Evolutionary conservation across 805 yeast genomes (phyloP).

Genomic region (Metschnikowia dekortorum): DNA sequence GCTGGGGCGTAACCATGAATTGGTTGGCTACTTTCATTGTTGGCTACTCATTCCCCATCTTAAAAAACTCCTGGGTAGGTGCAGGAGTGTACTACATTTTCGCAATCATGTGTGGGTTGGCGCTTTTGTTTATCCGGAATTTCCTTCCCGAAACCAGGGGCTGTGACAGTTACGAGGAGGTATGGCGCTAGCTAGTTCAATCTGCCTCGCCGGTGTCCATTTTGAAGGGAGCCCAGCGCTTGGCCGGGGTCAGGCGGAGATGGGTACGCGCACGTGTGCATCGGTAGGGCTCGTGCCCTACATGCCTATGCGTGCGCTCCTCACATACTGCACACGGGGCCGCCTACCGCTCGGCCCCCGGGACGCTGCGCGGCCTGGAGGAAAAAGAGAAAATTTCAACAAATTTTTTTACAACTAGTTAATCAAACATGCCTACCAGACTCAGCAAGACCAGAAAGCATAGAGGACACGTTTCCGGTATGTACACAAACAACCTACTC

Average conservation of each 20-base stretch:
- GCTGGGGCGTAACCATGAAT: slow-evolving; percentile 86
- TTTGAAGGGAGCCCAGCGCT: not conserved
- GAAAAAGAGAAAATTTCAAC: slow-evolving; percentile 13
- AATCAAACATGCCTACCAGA: slow-evolving; percentile 88
- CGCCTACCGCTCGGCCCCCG: slow-evolving; percentile 5
- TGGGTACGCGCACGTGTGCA: slow-evolving; percentile 12
- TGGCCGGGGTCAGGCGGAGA: not conserved
- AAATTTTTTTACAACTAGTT: slow-evolving; percentile 12
- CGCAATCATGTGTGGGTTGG: slow-evolving; percentile 50
- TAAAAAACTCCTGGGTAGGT: slow-evolving; percentile 57
- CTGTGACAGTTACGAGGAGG: slow-evolving; percentile 54
- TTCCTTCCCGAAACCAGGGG: slow-evolving; percentile 78
- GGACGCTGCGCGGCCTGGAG: slow-evolving; percentile 8
- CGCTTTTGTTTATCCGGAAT: slow-evolving; percentile 43
- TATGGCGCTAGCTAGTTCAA: slow-evolving; percentile 44
- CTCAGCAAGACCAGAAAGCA: slow-evolving; percentile 99
- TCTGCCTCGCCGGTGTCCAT: too few relatives aligned
- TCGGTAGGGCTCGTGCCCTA: slow-evolving; percentile 10
- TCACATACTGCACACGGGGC: not conserved
- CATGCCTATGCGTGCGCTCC: slow-evolving; percentile 4
- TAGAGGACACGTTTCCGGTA: slow-evolving; percentile 99
- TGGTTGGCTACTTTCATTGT: slow-evolving; percentile 86
- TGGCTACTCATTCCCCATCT: slow-evolving; percentile 75
- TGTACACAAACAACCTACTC: slow-evolving; percentile 34
- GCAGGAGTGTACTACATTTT: slow-evolving; percentile 76